Conservation (phyloP, 495 filamentous ascomycete species). For the Penicillium ochrochloron region DNA sequence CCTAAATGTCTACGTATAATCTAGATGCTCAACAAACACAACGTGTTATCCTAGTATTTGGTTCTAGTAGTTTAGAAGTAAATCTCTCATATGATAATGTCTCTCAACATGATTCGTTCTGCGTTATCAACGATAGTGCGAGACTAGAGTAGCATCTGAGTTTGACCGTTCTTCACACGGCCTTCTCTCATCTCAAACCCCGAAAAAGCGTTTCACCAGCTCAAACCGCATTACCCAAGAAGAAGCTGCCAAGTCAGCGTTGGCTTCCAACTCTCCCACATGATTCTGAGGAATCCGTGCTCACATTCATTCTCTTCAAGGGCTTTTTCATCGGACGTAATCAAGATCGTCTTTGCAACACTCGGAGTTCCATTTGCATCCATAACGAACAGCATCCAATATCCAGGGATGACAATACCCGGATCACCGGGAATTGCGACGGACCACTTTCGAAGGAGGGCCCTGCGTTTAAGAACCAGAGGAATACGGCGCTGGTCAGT, state of each 20-base stretch:
- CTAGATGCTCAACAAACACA: background rate
- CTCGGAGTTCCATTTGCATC: constrained; percentile 54
- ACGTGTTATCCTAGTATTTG: background rate
- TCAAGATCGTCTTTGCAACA: constrained; percentile 12
- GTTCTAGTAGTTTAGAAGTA: background rate
- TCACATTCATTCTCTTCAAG: constrained; percentile 9
- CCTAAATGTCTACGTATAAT: too few relatives aligned
- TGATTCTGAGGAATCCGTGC: constrained; percentile 2
- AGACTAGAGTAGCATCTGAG: background rate
- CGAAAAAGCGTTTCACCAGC: constrained; percentile 15
- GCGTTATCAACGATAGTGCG: background rate
- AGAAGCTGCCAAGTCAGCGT: constrained; percentile 5
- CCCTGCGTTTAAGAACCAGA: constrained; percentile 23
- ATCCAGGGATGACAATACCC: constrained; percentile 59
- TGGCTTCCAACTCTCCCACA: constrained; percentile 8
- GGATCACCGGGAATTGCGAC: constrained; percentile 37
- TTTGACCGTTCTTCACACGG: background rate
- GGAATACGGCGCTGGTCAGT: constrained; percentile 62
- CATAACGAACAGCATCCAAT: constrained; percentile 62
- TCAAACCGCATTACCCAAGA: constrained; percentile 11
- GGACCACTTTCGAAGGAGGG: background rate
- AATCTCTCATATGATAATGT: background rate
- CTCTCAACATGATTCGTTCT: background rate
- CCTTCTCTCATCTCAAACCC: background rate
- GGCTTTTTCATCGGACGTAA: background rate